Percentiles rank a stretch among this genome's conserved stretches.
Evolutionary conservation across 331 rosid genomes (phyloP).

Genomic region (Spiraea crenata): DNA sequence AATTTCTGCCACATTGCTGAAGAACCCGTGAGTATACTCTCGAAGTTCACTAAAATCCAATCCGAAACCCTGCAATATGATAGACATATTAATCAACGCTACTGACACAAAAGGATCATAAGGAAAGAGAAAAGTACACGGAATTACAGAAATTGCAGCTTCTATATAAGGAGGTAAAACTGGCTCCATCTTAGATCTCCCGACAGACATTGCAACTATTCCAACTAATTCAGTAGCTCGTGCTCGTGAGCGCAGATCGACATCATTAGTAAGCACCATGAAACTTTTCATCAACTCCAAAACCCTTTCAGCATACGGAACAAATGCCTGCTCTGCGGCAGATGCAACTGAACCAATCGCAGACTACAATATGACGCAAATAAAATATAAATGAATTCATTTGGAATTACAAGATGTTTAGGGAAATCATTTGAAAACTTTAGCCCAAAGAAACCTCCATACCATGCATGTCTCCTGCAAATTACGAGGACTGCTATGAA

Average conservation of each 20-base stretch:
- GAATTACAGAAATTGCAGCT: conserved; percentile 88
- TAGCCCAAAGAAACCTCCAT: conserved; percentile 27
- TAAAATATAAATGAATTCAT: background rate
- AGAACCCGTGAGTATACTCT: conserved; percentile 97
- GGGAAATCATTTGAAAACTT: conserved; percentile 10
- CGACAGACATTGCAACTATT: conserved; percentile 96
- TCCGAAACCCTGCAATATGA: conserved; percentile 73
- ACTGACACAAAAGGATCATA: conserved; percentile 19
- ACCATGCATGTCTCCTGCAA: conserved; percentile 99
- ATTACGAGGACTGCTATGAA: conserved; percentile 75
- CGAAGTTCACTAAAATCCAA: conserved; percentile 93
- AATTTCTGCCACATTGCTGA: conserved; percentile 93
- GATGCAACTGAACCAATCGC: conserved; percentile 98
- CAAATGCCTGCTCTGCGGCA: conserved; percentile 92
- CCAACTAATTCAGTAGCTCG: conserved; percentile 99
- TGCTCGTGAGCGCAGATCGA: conserved; percentile 91
- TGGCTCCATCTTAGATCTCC: conserved; percentile 84
- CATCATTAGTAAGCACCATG: conserved; percentile 89
- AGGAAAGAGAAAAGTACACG: conserved; percentile 27
- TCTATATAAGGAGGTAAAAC: conserved; percentile 85
- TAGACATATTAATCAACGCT: conserved; percentile 24
- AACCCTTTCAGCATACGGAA: conserved; percentile 95
- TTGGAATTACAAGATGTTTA: conserved; percentile 20
- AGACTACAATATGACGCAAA: conserved; percentile 54
- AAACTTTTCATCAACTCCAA: conserved; percentile 91